A percentile compares a stretch with the other conserved stretches of the same genome.
Evolutionary conservation across 257 asterid genomes (phyloP).

Genomic region (Paraleonurus japonicus): DNA sequence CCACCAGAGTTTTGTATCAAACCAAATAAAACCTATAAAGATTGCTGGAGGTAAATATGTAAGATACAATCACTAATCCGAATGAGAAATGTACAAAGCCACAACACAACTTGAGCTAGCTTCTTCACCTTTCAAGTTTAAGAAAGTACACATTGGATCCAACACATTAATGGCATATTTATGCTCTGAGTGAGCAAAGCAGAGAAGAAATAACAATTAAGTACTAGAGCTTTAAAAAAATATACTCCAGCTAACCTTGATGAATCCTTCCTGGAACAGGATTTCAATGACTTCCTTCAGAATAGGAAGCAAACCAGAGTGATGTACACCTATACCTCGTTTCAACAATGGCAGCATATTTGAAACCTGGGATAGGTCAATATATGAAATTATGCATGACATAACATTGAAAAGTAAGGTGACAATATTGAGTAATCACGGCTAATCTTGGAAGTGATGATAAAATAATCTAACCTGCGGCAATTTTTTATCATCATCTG

Average conservation of each 20-base stretch:
- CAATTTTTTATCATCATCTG: constrained; percentile 93
- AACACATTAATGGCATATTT: neutral
- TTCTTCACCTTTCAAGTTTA: neutral
- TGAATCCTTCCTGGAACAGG: constrained; percentile 93
- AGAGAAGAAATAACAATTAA: constrained; percentile 8
- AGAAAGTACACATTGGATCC: neutral
- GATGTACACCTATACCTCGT: constrained; percentile 98
- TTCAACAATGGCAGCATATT: constrained; percentile 90
- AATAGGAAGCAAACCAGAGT: constrained; percentile 98
- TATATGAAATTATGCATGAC: constrained; percentile 6
- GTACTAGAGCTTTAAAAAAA: neutral
- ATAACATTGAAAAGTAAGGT: neutral
- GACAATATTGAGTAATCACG: constrained; percentile 10
- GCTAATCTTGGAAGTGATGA: constrained; percentile 10
- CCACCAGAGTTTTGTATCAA: neutral
- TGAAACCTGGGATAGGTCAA: constrained; percentile 54
- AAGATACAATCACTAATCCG: neutral
- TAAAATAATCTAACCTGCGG: constrained; percentile 67
- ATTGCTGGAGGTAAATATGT: constrained; percentile 7
- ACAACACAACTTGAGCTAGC: constrained; percentile 12
- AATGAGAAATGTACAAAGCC: neutral
- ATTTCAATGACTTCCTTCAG: constrained; percentile 96
- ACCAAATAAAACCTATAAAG: neutral
- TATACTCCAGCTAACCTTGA: constrained; percentile 66
- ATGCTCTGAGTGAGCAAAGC: constrained; percentile 13